Conservation (phyloP, 257 asterid genomes). For the Ballota nigra region DNA sequence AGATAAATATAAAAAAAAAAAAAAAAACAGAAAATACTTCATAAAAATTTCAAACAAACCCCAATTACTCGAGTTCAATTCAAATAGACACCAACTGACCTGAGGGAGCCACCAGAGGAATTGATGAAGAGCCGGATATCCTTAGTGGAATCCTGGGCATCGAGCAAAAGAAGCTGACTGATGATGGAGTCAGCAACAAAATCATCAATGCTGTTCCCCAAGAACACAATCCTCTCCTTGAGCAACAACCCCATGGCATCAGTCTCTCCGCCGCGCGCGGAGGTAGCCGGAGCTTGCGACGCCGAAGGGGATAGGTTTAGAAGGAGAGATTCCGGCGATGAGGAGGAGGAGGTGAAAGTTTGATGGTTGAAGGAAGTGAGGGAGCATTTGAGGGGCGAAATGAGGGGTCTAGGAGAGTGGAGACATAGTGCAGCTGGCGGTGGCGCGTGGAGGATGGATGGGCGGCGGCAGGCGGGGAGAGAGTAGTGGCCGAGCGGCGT, state of each 20-base stretch:
- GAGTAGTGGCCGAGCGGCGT: conserved; percentile 41
- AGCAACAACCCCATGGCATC: conserved; percentile 85
- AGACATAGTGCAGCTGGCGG: conserved; percentile 16
- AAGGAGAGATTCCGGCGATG: conserved; percentile 39
- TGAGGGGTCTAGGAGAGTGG: conserved; percentile 20
- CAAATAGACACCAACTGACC: conserved; percentile 35
- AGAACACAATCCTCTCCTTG: conserved; percentile 86
- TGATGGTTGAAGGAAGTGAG: conserved; percentile 33
- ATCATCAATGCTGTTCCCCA: conserved; percentile 76
- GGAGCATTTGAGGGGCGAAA: conserved; percentile 44
- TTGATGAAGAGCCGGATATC: conserved; percentile 89
- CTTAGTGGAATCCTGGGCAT: conserved; percentile 76
- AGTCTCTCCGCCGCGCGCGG: conserved; percentile 69
- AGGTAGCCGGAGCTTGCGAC: conserved; percentile 55
- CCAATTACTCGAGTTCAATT: conserved; percentile 16
- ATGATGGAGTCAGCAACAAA: conserved; percentile 84
- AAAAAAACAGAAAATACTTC: not conserved
- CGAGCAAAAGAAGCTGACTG: conserved; percentile 82
- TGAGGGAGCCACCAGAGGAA: conserved; percentile 91
- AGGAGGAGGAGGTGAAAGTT: conserved; percentile 22
- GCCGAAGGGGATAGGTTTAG: conserved; percentile 38
- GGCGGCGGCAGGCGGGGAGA: conserved; percentile 26
- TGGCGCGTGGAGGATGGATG: conserved; percentile 22
- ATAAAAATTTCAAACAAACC: conserved; percentile 6
- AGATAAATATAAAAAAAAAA: too few species aligned